Conservation (phyloP, 1,139 yeast genomes). For the Suzukiozyma palmioleophila region DNA sequence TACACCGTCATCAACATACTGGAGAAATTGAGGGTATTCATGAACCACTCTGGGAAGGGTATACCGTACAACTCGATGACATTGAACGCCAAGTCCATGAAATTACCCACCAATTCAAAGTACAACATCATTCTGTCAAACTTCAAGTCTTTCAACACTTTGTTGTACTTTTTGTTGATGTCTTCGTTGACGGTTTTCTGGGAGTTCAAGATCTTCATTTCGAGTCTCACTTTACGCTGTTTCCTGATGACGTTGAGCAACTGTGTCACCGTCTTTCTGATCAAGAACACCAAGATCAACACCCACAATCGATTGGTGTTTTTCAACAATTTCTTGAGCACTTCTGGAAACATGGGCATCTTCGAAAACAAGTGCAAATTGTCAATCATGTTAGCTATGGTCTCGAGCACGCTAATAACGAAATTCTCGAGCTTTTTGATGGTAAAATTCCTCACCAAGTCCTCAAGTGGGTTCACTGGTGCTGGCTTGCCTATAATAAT, state of each 20-base stretch:
- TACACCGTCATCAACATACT: conserved; percentile 48
- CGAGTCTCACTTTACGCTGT: conserved; percentile 36
- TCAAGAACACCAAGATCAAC: conserved; percentile 37
- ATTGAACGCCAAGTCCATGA: conserved; percentile 40
- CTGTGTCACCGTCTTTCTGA: conserved; percentile 42
- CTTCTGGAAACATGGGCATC: conserved; percentile 41
- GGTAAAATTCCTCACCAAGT: conserved; percentile 13
- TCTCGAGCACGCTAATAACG: conserved; percentile 31
- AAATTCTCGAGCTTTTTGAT: conserved; percentile 29
- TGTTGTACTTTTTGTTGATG: conserved; percentile 34
- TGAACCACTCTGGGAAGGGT: conserved; percentile 41
- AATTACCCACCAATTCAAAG: conserved; percentile 41
- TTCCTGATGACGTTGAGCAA: conserved; percentile 37
- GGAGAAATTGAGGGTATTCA: conserved; percentile 39
- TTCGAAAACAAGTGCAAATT: conserved; percentile 42
- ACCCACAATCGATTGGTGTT: conserved; percentile 47
- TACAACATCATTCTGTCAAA: conserved; percentile 44
- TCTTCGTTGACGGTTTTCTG: conserved; percentile 21
- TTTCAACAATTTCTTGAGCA: conserved; percentile 27
- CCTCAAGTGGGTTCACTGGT: neutral
- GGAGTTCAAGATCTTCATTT: conserved; percentile 29
- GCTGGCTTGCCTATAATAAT: neutral
- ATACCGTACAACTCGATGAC: conserved; percentile 36
- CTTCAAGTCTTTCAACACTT: conserved; percentile 39
- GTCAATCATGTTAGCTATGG: conserved; percentile 38